phyloP scores from a whole-genome alignment of 495 filamentous ascomycete genomes.

The Aspergillus panamensis region DNA sequence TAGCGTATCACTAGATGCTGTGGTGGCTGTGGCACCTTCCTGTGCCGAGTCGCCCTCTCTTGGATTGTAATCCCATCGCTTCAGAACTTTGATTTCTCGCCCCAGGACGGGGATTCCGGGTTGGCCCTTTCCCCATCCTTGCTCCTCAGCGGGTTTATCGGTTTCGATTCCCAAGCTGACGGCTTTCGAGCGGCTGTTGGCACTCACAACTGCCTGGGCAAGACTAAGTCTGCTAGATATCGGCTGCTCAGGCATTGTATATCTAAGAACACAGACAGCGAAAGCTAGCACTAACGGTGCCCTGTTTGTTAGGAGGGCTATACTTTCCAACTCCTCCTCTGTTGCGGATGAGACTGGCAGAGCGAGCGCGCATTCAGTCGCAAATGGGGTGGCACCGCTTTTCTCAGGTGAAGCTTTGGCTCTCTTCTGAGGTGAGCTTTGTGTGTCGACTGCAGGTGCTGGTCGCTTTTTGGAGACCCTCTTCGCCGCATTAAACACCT shows the following conservation, averaged over 20 bases:
- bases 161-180: slow-evolving; percentile 67
- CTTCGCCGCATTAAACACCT: slow-evolving; percentile 57
- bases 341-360: slow-evolving; percentile 52
- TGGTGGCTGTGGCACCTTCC: slow-evolving; percentile 9
- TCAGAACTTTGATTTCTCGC: slow-evolving; percentile 67
- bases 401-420: slow-evolving; percentile 13
- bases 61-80: slow-evolving; percentile 73
- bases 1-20: slow-evolving; percentile 12
- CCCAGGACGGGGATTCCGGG: slow-evolving; percentile 67
- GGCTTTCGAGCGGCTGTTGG: slow-evolving; percentile 71
- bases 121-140: slow-evolving; percentile 73
- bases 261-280: slow-evolving; percentile 65
- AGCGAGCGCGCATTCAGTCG: slow-evolving; percentile 61
- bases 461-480: slow-evolving; percentile 59
- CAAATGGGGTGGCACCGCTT: slow-evolving; percentile 47
- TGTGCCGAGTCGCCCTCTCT: slow-evolving; percentile 37
- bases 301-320: slow-evolving; percentile 67
- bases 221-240: slow-evolving; percentile 75
- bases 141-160: slow-evolving; percentile 62
- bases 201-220: slow-evolving; percentile 74
- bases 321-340: slow-evolving; percentile 56
- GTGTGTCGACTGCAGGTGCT: slow-evolving; percentile 31
- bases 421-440: slow-evolving; percentile 21
- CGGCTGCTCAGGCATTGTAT: slow-evolving; percentile 81
- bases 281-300: slow-evolving; percentile 81